phyloP scores from a whole-genome alignment of 495 filamentous ascomycete genomes.

The Trichocladium antarcticum region DNA sequence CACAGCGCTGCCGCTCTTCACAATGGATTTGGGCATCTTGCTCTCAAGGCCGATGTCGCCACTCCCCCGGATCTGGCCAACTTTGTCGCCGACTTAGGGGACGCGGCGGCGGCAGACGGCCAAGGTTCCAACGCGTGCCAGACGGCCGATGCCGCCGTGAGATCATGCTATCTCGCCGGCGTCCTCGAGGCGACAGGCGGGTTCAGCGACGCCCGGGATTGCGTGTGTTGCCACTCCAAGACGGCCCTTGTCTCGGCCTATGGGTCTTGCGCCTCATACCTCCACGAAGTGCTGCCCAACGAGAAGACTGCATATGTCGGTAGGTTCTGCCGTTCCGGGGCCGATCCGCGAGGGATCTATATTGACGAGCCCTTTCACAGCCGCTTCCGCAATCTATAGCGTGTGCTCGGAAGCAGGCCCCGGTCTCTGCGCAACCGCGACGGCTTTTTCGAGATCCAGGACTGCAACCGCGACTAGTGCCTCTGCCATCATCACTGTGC shows the following conservation, averaged over 20 bases:
- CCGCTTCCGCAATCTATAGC: no score
- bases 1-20: constrained; percentile 9
- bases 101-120: not conserved
- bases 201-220: constrained; percentile 1
- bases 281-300: constrained; percentile 2
- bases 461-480: no score
- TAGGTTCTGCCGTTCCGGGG: no score
- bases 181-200: constrained; percentile 8
- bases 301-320: not conserved
- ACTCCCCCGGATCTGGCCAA: not conserved
- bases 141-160: constrained; percentile 10
- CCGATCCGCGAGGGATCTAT: no score
- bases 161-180: constrained; percentile 8
- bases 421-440: no score
- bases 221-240: constrained; percentile 17
- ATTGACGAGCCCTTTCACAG: no score
- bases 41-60: constrained; percentile 3
- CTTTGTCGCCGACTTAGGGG: not conserved
- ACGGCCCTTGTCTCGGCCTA: constrained; percentile 9
- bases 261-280: constrained; percentile 19
- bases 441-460: no score
- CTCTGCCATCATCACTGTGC: no score
- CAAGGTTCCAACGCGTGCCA: constrained; percentile 12
- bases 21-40: constrained; percentile 9
- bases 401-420: no score